Evolutionary conservation across 345 rosid species (phyloP).

Genomic region (Triadica sebifera): DNA sequence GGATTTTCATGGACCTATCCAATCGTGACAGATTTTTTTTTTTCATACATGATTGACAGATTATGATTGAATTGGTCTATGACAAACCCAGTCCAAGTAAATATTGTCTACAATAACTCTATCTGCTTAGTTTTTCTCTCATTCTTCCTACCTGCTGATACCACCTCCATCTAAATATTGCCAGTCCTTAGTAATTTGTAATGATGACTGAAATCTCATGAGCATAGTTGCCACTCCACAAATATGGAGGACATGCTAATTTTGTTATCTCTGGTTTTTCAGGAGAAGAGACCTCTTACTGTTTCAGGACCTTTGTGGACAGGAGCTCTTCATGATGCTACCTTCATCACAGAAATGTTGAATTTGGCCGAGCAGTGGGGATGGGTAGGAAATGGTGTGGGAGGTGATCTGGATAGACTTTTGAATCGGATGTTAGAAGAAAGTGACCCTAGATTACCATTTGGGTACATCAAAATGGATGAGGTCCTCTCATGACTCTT

Average conservation of each 20-base stretch:
- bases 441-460: slow-evolving; percentile 71
- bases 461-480: slow-evolving; percentile 83
- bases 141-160: too few relatives aligned
- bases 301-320: slow-evolving; percentile 84
- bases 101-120: too few relatives aligned
- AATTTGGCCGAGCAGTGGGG: slow-evolving; percentile 67
- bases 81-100: too few relatives aligned
- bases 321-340: slow-evolving; percentile 71
- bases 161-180: too few relatives aligned
- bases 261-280: slow-evolving; percentile 1
- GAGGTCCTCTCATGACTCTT: slow-evolving; percentile 40
- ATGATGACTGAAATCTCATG: too few relatives aligned
- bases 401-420: slow-evolving; percentile 65
- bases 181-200: too few relatives aligned
- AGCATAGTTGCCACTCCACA: background rate
- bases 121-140: too few relatives aligned
- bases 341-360: slow-evolving; percentile 61
- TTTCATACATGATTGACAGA: too few relatives aligned
- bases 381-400: slow-evolving; percentile 59
- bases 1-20: too few relatives aligned
- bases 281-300: slow-evolving; percentile 46
- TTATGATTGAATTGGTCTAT: too few relatives aligned
- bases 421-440: slow-evolving; percentile 70
- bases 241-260: slow-evolving; percentile 1
- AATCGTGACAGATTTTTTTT: too few relatives aligned